Conservation (phyloP, 768 basidiomycete species). For the Trametes cubensis region DNA sequence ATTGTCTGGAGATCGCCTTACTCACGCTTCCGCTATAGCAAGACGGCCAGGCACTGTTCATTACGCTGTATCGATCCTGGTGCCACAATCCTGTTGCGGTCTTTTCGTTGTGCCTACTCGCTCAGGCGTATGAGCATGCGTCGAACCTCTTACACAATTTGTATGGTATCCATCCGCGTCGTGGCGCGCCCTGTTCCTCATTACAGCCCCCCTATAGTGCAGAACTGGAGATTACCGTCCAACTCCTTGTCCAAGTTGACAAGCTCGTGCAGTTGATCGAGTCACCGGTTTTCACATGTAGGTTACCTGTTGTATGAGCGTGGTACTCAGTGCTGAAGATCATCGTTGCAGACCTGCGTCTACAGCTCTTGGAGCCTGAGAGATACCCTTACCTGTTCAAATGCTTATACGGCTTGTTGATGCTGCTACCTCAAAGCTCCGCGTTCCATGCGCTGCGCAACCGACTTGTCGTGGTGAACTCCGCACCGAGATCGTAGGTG, state of each 20-base stretch:
- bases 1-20: neutral
- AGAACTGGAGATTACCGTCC: conserved; percentile 95
- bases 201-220: conserved; percentile 57
- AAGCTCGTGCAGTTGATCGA: conserved; percentile 98
- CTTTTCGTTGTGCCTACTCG: conserved; percentile 93
- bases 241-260: conserved; percentile 93
- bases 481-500: conserved; percentile 81
- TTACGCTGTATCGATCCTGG: conserved; percentile 94
- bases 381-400: conserved; percentile 96
- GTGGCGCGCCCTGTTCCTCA: neutral
- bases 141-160: conserved; percentile 95
- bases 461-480: conserved; percentile 92
- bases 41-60: conserved; percentile 96
- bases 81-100: conserved; percentile 98
- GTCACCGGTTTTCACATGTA: conserved; percentile 97
- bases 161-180: conserved; percentile 47
- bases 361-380: conserved; percentile 96
- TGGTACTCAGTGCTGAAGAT: neutral
- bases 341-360: conserved; percentile 62
- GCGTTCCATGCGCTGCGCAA: conserved; percentile 95
- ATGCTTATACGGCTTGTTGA: conserved; percentile 93
- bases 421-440: conserved; percentile 95
- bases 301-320: conserved; percentile 24
- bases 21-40: conserved; percentile 47
- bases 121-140: conserved; percentile 98